These are phyloP conservation scores for Lecanicillium sp. DNA, from an alignment of 2,329 filamentous ascomycete genomes.

Conservation along the genomic window DNA sequence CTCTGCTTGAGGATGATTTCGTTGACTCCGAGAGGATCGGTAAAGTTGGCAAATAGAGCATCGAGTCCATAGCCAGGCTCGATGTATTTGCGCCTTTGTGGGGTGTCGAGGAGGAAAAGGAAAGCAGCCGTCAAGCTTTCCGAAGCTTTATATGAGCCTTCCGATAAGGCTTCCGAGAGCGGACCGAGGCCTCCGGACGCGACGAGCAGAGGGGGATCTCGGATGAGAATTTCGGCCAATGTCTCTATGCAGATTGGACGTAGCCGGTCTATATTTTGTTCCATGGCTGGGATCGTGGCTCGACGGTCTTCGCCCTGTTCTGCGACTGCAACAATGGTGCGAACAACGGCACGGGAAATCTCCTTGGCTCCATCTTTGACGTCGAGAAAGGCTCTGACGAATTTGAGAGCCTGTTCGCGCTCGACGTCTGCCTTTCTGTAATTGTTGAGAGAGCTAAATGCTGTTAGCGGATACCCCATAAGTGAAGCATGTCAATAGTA, in stretches of 20 bases:
- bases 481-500: no score
- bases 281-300: constrained; percentile 57
- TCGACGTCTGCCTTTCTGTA: constrained; percentile 96
- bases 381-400: constrained; percentile 89
- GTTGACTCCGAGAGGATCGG: constrained; percentile 62
- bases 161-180: constrained; percentile 84
- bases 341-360: constrained; percentile 76
- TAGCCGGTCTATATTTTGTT: constrained; percentile 76
- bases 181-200: constrained; percentile 78
- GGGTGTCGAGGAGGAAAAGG: constrained; percentile 80
- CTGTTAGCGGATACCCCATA: no score
- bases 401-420: constrained; percentile 93
- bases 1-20: constrained; percentile 70
- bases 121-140: constrained; percentile 85
- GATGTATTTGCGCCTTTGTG: constrained; percentile 72
- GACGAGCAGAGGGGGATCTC: constrained; percentile 73
- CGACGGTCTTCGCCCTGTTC: constrained; percentile 82
- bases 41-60: constrained; percentile 84
- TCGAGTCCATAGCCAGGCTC: constrained; percentile 85
- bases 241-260: constrained; percentile 90
- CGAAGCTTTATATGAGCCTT: constrained; percentile 86
- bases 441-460: constrained; percentile 67
- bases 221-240: constrained; percentile 81
- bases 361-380: constrained; percentile 88
- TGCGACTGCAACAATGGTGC: constrained; percentile 85